phyloP scores from a whole-genome alignment of 129 eudicot species.

The Cynara cardunculus region DNA sequence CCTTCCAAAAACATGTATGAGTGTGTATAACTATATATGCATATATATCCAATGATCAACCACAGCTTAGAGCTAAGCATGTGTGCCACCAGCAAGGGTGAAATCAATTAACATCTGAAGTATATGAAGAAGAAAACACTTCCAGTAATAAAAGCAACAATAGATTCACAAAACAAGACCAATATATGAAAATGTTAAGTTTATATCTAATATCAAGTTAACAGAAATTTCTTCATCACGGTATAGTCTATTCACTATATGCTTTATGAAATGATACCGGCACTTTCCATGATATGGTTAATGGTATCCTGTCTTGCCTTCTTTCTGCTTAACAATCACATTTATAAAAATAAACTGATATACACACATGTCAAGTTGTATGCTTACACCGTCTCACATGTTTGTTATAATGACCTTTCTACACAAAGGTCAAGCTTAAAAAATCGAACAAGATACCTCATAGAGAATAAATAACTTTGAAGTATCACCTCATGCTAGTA shows the following conservation, averaged over 20 bases:
- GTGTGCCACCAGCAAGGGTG: too few species aligned
- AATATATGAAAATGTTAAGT: too few species aligned
- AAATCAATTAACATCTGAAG: background rate
- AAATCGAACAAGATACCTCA: background rate
- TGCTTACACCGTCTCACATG: background rate
- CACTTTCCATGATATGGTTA: too few species aligned
- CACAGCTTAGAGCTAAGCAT: too few species aligned
- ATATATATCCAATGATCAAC: too few species aligned
- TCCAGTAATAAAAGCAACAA: background rate
- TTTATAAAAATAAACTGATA: background rate
- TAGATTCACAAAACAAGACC: background rate
- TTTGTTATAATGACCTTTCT: background rate
- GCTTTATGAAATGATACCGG: too few species aligned
- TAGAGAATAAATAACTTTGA: background rate
- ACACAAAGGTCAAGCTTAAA: background rate
- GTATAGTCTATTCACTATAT: too few species aligned
- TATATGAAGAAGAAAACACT: background rate
- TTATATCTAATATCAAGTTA: too few species aligned
- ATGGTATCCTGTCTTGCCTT: background rate
- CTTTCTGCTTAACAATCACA: background rate
- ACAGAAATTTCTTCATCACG: too few species aligned
- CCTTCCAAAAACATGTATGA: too few species aligned
- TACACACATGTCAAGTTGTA: background rate
- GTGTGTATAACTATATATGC: too few species aligned
- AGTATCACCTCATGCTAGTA: constrained; percentile 76